Percentiles rank a stretch among this genome's conserved stretches.
These are phyloP conservation scores for Hortiboletus campestris DNA, from an alignment of 768 basidiomycete species.

Conservation along the genomic window DNA sequence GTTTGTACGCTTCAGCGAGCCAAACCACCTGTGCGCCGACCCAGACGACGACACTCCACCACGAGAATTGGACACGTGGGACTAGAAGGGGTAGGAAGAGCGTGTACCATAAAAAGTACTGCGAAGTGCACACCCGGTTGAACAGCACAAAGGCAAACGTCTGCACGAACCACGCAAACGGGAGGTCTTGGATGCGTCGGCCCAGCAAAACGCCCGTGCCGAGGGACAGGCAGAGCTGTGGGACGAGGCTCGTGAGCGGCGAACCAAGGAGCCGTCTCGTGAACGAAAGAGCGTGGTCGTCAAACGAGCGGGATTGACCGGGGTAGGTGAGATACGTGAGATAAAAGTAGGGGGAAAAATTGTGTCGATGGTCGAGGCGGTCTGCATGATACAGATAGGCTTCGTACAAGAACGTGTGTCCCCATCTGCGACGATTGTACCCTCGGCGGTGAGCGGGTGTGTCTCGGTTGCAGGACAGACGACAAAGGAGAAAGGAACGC, in stretches of 20 bases:
- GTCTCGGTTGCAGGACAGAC: background rate
- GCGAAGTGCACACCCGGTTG: conserved; percentile 97
- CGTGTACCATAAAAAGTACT: conserved; percentile 99
- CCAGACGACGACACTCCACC: conserved; percentile 59
- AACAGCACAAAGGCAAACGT: conserved; percentile 91
- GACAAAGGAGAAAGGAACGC: conserved; percentile 34
- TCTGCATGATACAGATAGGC: conserved; percentile 91
- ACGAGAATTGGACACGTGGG: conserved; percentile 58
- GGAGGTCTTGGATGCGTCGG: conserved; percentile 53
- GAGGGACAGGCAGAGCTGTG: conserved; percentile 74
- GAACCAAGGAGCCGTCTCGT: conserved; percentile 57
- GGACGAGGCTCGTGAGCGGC: conserved; percentile 77
- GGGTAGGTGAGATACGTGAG: conserved; percentile 88
- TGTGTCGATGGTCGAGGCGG: conserved; percentile 94
- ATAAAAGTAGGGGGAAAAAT: conserved; percentile 98
- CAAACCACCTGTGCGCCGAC: conserved; percentile 78
- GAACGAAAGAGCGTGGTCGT: conserved; percentile 22
- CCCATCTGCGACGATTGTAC: conserved; percentile 64
- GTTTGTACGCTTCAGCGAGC: conserved; percentile 85
- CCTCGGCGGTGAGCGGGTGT: background rate
- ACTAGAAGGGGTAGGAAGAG: conserved; percentile 83
- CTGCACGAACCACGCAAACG: conserved; percentile 89
- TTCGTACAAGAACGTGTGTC: conserved; percentile 85
- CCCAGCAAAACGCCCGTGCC: conserved; percentile 75
- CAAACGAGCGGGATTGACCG: conserved; percentile 17